Evolutionary conservation across 257 asterid genomes (phyloP), one percentile per base, ranked within the genome.

Genomic region (Paraleonurus japonicus): DNA sequence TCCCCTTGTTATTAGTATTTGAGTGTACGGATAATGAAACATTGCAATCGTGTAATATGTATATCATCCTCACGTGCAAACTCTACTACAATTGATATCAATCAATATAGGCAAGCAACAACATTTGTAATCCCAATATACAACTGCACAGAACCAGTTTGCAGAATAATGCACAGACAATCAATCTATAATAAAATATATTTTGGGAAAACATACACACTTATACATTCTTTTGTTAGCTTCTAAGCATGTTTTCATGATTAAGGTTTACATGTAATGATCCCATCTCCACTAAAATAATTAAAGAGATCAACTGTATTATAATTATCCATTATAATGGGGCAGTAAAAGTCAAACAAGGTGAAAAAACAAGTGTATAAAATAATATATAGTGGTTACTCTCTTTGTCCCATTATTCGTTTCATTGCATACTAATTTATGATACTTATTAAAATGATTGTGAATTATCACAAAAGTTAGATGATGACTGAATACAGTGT

Each of bases 161-260:
- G 33, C 62, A 61, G 59, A 67, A 76, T 28, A 63, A 58, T 57
- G 59, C 71, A 66, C 37, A 62, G 66, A 67, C 68, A 73, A 82
- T 30, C 72, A 77, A 72, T 60, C 71, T 17, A 43, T 11, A 2
- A 7, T 48, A 61, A 17, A 61, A 53, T 17, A 35, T 63, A n/a
- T 13, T 33, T 19, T 24, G 41, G 12, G 45, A 15, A 51, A 55
- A 65, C 32, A 23, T n/a, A n/a, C 67, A 50, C 37, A 24, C 39
- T 48, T 4, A 45, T 7, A 55, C 77, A 39, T n/a, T 26, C 75
- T 66, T 85, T 78, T 84, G 86, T 87, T 89, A 83, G 97, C 97
- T 91, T 91, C 95, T 86, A 91, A 91, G 97, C 95, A 78, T 87
- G 92, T 78, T 86, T 83, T 87, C 92, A 91, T 91, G 83, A 89